Conservation (phyloP, 768 basidiomycete species). For the Podaxis rugospora region DNA sequence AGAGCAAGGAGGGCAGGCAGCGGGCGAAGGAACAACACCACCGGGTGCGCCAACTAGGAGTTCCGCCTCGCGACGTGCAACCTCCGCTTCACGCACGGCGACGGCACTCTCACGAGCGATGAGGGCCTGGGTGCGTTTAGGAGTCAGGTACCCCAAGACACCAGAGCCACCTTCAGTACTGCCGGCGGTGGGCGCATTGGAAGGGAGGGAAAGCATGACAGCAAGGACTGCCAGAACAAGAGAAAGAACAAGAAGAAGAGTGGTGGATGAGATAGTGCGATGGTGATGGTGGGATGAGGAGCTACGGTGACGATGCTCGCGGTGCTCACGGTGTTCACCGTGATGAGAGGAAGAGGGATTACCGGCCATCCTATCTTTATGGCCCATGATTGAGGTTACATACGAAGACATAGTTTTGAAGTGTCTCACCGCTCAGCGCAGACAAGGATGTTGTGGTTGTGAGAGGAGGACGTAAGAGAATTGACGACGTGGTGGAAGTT, state of each 20-base stretch:
- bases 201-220: slow-evolving; percentile 84
- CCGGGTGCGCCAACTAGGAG: slow-evolving; percentile 79
- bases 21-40: slow-evolving; percentile 59
- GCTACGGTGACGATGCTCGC: slow-evolving; percentile 48
- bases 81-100: slow-evolving; percentile 81
- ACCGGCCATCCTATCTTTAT: slow-evolving; percentile 73
- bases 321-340: slow-evolving; percentile 51
- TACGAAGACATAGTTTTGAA: slow-evolving; percentile 8
- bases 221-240: slow-evolving; percentile 85
- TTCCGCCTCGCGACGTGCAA: slow-evolving; percentile 86
- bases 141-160: slow-evolving; percentile 70
- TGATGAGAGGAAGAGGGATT: slow-evolving; percentile 75
- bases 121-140: slow-evolving; percentile 78
- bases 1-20: slow-evolving; percentile 57
- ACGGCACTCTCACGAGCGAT: slow-evolving; percentile 76
- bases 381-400: slow-evolving; percentile 12
- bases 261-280: slow-evolving; percentile 86
- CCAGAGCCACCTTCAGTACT: slow-evolving; percentile 25
- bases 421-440: slow-evolving; percentile 50
- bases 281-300: slow-evolving; percentile 69
- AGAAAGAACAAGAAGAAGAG: slow-evolving; percentile 80
- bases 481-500: slow-evolving; percentile 52
- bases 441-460: slow-evolving; percentile 70
- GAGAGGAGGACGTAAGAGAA: slow-evolving; percentile 44
- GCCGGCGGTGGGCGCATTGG: slow-evolving; percentile 36